Evolutionary conservation across 2,329 filamentous ascomycete species (phyloP), one percentile per base, ranked within the genome.

Genomic region (Pseudogymnoascus sp.): DNA sequence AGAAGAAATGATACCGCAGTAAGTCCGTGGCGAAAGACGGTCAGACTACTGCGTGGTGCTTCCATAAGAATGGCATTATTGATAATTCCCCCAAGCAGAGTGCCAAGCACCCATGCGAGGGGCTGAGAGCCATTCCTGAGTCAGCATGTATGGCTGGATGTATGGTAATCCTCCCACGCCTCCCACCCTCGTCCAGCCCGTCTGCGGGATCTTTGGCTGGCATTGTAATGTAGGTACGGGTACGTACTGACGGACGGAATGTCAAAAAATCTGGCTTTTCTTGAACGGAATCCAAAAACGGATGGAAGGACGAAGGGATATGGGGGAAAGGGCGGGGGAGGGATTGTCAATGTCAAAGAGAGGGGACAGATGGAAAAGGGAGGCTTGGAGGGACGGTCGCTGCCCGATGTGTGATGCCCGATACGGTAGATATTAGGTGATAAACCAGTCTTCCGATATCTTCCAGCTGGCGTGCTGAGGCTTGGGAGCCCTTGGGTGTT

Each of bases 51-150:
- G 44, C 12, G 31, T 27, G 44, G 33, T 51, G 44, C 12, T 51
- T 27, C 44, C 44, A 51, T 51, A 31, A 51, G 44, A 51, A 51
- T 51, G 13, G 44, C 44, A 51, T 51, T 51, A 51, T 51, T 51
- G 44, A 51, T 31, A 51, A 15, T 31, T 51, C 27, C 25, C 21
- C 21, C 21, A 21, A 51, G 27, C 27, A 31, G 2, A 10, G 7
- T 17, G 44, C 44, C 44, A 51, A 51, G 44, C 44, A 33, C 31
- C 17, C 27, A 48, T 29, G 42, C 10, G n/a, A 31, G 44, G 44
- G 44, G 44, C 44, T 51, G 44, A 51, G 44, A 51, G 27, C 4
- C 12, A 4, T 13, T 13, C 27, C 44, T 33, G 44, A 51, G 27
- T 51, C 44, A 51, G 44, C 27, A 33, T 15, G 27, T 7, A 51